These are phyloP conservation scores for Deinandra increscens DNA, from an alignment of 129 eudicot genomes.

Conservation along the genomic window DNA sequence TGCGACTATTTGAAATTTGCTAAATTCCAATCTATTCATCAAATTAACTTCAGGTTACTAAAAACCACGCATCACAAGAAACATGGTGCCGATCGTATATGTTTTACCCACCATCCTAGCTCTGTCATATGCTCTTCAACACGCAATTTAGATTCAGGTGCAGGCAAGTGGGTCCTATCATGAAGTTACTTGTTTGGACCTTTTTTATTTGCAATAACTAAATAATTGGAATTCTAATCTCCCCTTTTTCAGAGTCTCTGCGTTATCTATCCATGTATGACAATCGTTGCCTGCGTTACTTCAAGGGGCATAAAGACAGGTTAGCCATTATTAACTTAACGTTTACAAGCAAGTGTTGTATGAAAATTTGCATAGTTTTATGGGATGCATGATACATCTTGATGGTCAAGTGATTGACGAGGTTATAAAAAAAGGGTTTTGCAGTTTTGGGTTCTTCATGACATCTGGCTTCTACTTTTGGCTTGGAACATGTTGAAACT, in stretches of 20 bases:
- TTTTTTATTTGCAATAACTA: slow-evolving; percentile 10
- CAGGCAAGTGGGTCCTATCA: slow-evolving; percentile 37
- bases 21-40: slow-evolving; percentile 13
- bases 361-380: slow-evolving; percentile 7
- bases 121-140: slow-evolving; percentile 87
- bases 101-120: slow-evolving; percentile 92
- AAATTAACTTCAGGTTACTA: slow-evolving; percentile 55
- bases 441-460: neutral
- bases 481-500: slow-evolving; percentile 11
- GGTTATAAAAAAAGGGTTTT: neutral
- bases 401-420: neutral
- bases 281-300: slow-evolving; percentile 91
- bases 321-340: slow-evolving; percentile 28
- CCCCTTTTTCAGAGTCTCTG: slow-evolving; percentile 53
- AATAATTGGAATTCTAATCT: neutral
- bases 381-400: slow-evolving; percentile 19
- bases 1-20: slow-evolving; percentile 1
- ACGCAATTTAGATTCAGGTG: slow-evolving; percentile 58
- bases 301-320: slow-evolving; percentile 93
- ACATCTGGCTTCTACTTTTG: slow-evolving; percentile 17
- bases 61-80: slow-evolving; percentile 89
- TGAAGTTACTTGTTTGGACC: slow-evolving; percentile 6
- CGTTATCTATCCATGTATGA: slow-evolving; percentile 95
- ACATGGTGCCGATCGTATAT: slow-evolving; percentile 94
- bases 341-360: neutral